phyloP scores from a whole-genome alignment of 2,329 filamentous ascomycete genomes.

The Aureobasidium mangrovei region DNA sequence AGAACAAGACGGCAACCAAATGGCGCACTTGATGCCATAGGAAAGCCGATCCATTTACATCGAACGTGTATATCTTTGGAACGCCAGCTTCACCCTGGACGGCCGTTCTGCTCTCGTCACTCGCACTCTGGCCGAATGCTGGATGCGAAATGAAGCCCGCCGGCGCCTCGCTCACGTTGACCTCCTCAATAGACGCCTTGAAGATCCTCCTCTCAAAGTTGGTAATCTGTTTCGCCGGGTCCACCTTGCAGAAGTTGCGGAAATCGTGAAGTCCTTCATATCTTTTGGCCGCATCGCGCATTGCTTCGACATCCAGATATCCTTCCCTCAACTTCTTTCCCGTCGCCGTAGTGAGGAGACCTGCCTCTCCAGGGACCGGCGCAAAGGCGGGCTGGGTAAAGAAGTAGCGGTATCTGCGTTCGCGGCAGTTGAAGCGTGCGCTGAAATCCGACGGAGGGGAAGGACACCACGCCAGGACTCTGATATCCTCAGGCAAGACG shows the following conservation, averaged over 20 bases:
- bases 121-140: slow-evolving; percentile 35
- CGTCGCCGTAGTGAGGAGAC: slow-evolving; percentile 24
- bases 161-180: slow-evolving; percentile 37
- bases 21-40: slow-evolving; percentile 97
- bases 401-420: slow-evolving; percentile 91
- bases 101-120: not conserved
- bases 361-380: slow-evolving; percentile 45
- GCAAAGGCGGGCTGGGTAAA: slow-evolving; percentile 89
- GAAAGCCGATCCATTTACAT: slow-evolving; percentile 83
- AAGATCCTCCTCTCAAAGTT: slow-evolving; percentile 76
- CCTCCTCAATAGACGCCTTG: slow-evolving; percentile 67
- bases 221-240: slow-evolving; percentile 78
- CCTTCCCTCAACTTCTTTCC: slow-evolving; percentile 43
- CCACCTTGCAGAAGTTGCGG: slow-evolving; percentile 92
- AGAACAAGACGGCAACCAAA: slow-evolving; percentile 87
- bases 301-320: slow-evolving; percentile 79
- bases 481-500: slow-evolving; percentile 80
- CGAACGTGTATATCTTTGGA: slow-evolving; percentile 78
- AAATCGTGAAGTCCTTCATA: slow-evolving; percentile 88
- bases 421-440: slow-evolving; percentile 84
- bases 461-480: slow-evolving; percentile 88
- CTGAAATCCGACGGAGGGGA: slow-evolving; percentile 70
- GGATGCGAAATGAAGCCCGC: slow-evolving; percentile 47
- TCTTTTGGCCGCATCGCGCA: slow-evolving; percentile 70
- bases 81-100: slow-evolving; percentile 6